Base-by-base conservation (phyloP, 2,329 filamentous ascomycete species). In the Massarina eburnea region DNA sequence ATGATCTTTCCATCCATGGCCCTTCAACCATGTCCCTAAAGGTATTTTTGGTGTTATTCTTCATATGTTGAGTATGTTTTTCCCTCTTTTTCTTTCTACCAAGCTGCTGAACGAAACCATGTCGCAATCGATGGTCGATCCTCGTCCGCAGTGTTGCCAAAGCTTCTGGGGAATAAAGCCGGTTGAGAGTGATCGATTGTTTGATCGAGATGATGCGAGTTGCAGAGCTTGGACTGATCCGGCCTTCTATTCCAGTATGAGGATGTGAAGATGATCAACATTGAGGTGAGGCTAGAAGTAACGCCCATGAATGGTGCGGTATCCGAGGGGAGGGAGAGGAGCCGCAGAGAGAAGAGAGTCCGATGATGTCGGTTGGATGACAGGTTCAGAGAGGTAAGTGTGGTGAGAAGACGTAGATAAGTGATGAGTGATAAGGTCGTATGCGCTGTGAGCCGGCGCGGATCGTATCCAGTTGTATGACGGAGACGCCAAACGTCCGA, bases 191-290 rank as follows among this genome's bases (percentile, higher is more conserved):
- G 19, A 46, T 34, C 41, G 43, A 39, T 35, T 45, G 21, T 20
- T 27, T 29, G 12, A 18, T 15, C n/a, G 14, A 34, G 15, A 26
- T 27, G n/a, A n/a, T 40, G 19, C 19, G 14, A 37, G 39, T 22
- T 42, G 19, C 33, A 46, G 33, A 45, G 39, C 48, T 57, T 54
- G 58, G 62, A 62, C 60, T 66, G 58, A 65, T 61, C 66, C 10
- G 46, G 63, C 52, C 54, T 51, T 48, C 42, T 24, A 33, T 17
- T 34, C 43, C 33, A 22, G 46, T 41, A 41, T 45, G 33, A 19
- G 49, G 48, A 38, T n/a, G 24, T n/a, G 48, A 59, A 54, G 57
- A 52, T 64, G 64, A 67, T 64, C 61, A 67, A 64, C 60, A 34
- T 43, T 64, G 39, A 60, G 14, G 27, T 49, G 60, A 60, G 61